A percentile compares a stretch with the other conserved stretches of the same genome.
phyloP scores from a whole-genome alignment of 805 yeast genomes.

The Lipomyces starkeyi region DNA sequence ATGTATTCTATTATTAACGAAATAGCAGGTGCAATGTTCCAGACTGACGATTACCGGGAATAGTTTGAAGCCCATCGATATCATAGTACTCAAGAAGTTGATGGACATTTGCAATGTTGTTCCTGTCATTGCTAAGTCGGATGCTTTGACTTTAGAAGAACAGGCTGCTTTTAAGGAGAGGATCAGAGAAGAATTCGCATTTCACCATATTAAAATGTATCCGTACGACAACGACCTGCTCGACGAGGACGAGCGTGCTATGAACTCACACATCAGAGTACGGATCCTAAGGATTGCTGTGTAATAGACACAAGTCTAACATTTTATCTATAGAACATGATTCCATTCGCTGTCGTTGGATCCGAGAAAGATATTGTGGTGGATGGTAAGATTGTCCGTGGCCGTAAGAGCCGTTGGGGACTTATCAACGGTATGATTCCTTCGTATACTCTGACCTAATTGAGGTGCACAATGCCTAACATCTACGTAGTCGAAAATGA shows the following conservation, averaged over 20 bases:
- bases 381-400: slow-evolving; percentile 81
- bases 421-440: slow-evolving; percentile 59
- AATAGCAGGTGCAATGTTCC: background rate
- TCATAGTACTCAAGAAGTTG: slow-evolving; percentile 79
- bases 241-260: slow-evolving; percentile 51
- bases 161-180: slow-evolving; percentile 75
- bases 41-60: background rate
- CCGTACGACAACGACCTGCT: slow-evolving; percentile 70
- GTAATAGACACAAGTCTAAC: background rate
- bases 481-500: slow-evolving; percentile 73
- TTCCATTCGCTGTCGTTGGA: slow-evolving; percentile 96
- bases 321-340: slow-evolving; percentile 35
- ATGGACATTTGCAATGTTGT: slow-evolving; percentile 91
- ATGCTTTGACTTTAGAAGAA: slow-evolving; percentile 85
- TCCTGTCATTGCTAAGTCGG: slow-evolving; percentile 94
- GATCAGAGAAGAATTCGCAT: slow-evolving; percentile 70
- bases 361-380: slow-evolving; percentile 77
- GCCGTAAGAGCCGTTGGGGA: slow-evolving; percentile 95
- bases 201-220: slow-evolving; percentile 76
- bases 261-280: slow-evolving; percentile 63
- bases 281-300: slow-evolving; percentile 61
- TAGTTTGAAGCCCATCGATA: slow-evolving; percentile 83
- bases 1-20: slow-evolving; percentile 9
- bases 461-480: background rate
- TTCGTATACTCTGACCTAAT: background rate